Conservation (phyloP, 1,139 yeast species). For the Entelexis sorbosivorans region DNA sequence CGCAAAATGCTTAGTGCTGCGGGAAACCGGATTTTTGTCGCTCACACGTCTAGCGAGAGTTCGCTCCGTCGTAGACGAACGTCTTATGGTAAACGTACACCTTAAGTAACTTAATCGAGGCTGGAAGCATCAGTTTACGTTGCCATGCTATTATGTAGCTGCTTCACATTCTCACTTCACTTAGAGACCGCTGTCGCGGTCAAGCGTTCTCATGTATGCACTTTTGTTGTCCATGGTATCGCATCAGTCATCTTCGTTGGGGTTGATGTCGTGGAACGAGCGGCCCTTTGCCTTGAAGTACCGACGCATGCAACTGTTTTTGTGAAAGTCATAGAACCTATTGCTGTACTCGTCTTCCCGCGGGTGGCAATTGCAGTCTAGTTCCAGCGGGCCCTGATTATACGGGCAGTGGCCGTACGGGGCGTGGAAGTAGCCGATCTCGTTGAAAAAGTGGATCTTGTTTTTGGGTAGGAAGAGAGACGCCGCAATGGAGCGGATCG, state of each 20-base stretch:
- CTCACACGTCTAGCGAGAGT: too few relatives aligned
- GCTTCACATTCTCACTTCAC: too few relatives aligned
- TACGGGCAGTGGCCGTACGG: conserved; percentile 64
- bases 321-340: conserved; percentile 20
- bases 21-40: too few relatives aligned
- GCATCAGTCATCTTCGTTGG: conserved; percentile 5
- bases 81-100: too few relatives aligned
- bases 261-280: conserved; percentile 16
- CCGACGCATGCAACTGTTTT: conserved; percentile 21
- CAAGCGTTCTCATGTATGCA: too few relatives aligned
- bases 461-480: conserved; percentile 61
- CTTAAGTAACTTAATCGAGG: too few relatives aligned
- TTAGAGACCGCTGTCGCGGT: too few relatives aligned
- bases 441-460: conserved; percentile 78
- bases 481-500: conserved; percentile 65
- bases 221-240: too few relatives aligned
- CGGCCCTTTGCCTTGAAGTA: conserved; percentile 21
- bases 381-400: conserved; percentile 22
- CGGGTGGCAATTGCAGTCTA: conserved; percentile 20
- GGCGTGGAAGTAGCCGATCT: conserved; percentile 63
- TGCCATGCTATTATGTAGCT: too few relatives aligned
- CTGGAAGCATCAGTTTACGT: too few relatives aligned
- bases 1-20: too few relatives aligned
- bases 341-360: conserved; percentile 10
- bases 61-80: too few relatives aligned